Evolutionary conservation across 2,329 filamentous ascomycete genomes (phyloP).

Genomic region (Magnaporthiopsis incrustans): DNA sequence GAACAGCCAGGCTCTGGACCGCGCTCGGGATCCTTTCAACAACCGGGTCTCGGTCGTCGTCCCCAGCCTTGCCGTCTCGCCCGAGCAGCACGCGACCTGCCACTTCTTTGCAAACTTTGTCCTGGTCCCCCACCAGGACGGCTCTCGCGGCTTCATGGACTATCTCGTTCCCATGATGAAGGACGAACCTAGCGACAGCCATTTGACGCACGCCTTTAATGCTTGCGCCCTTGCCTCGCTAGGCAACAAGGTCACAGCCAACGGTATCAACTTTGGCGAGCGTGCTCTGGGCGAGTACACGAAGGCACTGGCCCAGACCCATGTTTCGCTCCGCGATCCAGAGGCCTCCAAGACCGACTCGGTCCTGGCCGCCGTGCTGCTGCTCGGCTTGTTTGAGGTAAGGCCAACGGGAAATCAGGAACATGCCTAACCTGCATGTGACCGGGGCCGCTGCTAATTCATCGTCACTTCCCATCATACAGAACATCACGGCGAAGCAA

Average conservation of each 20-base stretch:
- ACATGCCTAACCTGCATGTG: not conserved
- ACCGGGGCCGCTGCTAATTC: not conserved
- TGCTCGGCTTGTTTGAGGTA: constrained; percentile 53
- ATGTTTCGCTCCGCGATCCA: constrained; percentile 43
- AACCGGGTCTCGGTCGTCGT: constrained; percentile 18
- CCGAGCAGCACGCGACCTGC: constrained; percentile 48
- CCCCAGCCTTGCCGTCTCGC: constrained; percentile 33
- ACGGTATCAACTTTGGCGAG: constrained; percentile 24
- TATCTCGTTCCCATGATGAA: constrained; percentile 50
- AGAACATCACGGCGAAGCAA: constrained; percentile 46
- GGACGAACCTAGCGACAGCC: constrained; percentile 31
- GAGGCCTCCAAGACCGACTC: constrained; percentile 42
- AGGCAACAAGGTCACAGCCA: constrained; percentile 38
- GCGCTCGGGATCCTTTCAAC: constrained; percentile 1
- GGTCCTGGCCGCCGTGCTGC: constrained; percentile 50
- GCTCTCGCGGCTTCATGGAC: constrained; percentile 48
- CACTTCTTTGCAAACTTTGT: constrained; percentile 56
- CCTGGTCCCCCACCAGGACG: constrained; percentile 41
- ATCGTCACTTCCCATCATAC: not conserved
- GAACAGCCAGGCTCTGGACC: not conserved
- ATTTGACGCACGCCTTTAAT: constrained; percentile 48
- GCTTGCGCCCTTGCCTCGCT: constrained; percentile 52
- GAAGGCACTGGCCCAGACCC: constrained; percentile 44
- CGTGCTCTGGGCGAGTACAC: constrained; percentile 45
- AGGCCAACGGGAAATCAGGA: constrained; percentile 8